Conservation (phyloP, 2,329 filamentous ascomycete species). For the Penicillium sp. region DNA sequence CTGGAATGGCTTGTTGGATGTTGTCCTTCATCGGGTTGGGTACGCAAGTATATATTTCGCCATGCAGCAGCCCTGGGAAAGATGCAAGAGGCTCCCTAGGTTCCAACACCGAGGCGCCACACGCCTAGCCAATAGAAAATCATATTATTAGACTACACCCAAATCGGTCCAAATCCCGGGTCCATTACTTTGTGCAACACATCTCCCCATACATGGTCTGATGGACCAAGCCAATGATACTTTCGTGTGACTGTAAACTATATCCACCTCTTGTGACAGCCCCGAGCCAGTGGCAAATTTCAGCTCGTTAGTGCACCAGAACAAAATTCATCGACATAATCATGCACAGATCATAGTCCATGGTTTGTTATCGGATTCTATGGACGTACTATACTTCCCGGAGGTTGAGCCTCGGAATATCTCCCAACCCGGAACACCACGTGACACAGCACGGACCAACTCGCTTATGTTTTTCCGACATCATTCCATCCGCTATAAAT, state of each 20-base stretch:
- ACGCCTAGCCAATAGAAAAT: too few relatives aligned
- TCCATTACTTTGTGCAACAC: neutral
- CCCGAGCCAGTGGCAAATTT: neutral
- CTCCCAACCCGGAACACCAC: slow-evolving; percentile 12
- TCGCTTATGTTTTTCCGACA: slow-evolving; percentile 35
- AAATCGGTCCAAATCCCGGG: neutral
- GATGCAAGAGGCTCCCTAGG: too few relatives aligned
- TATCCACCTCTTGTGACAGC: neutral
- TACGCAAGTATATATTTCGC: too few relatives aligned
- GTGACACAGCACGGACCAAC: slow-evolving; percentile 34
- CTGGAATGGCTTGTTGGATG: too few relatives aligned
- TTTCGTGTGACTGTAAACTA: neutral
- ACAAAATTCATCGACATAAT: neutral
- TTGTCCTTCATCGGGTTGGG: too few relatives aligned
- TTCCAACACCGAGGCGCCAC: too few relatives aligned
- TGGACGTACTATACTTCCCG: neutral
- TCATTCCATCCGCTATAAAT: slow-evolving; percentile 21
- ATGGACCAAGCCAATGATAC: neutral
- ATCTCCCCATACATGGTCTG: neutral
- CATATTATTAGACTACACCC: neutral
- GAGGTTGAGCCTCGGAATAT: neutral
- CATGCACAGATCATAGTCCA: neutral
- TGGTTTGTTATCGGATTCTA: neutral
- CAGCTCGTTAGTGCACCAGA: neutral
- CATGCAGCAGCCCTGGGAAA: too few relatives aligned